Percentiles rank a stretch among this genome's conserved stretches.
Conservation (phyloP, 2,329 filamentous ascomycete species). For the Endothia cerciana region DNA sequence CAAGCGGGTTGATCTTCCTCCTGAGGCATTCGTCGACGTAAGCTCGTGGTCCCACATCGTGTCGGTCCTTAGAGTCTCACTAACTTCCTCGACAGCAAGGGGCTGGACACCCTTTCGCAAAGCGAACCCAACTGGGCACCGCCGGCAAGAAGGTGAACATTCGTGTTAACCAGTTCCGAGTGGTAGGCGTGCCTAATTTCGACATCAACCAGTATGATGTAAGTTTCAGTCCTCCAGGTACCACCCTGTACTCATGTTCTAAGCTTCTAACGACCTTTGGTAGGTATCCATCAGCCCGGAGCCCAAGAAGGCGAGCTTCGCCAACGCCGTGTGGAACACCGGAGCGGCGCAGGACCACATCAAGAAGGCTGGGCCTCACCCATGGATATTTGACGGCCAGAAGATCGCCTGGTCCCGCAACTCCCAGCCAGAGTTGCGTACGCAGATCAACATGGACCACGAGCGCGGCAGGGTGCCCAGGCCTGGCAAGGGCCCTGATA, state of each 20-base stretch:
- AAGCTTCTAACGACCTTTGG: constrained; percentile 27
- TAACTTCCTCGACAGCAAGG: constrained; percentile 33
- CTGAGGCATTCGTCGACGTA: constrained; percentile 57
- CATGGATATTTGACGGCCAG: constrained; percentile 80
- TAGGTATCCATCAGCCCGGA: constrained; percentile 71
- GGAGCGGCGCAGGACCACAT: constrained; percentile 60
- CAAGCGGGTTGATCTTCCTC: constrained; percentile 60
- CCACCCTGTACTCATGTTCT: not conserved
- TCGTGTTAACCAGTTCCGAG: constrained; percentile 75
- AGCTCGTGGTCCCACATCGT: constrained; percentile 29
- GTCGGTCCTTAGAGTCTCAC: constrained; percentile 1
- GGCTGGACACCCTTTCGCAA: constrained; percentile 40
- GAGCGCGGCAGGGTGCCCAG: constrained; percentile 50
- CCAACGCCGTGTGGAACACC: constrained; percentile 79
- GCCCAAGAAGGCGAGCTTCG: constrained; percentile 60
- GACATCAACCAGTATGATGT: constrained; percentile 86
- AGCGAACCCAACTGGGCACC: constrained; percentile 61
- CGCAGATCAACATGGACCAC: constrained; percentile 73
- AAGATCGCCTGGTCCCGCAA: constrained; percentile 76
- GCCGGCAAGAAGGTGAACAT: constrained; percentile 59
- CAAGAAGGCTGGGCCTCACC: constrained; percentile 38
- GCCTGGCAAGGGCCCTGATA: constrained; percentile 44
- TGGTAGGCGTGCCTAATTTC: constrained; percentile 61
- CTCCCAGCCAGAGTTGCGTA: constrained; percentile 48
- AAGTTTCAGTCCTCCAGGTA: constrained; percentile 44